Percentiles rank a stretch among this genome's conserved stretches.
Conservation (phyloP, 176 grass and related monocot species). For the Bolboschoenus planiculmis region DNA sequence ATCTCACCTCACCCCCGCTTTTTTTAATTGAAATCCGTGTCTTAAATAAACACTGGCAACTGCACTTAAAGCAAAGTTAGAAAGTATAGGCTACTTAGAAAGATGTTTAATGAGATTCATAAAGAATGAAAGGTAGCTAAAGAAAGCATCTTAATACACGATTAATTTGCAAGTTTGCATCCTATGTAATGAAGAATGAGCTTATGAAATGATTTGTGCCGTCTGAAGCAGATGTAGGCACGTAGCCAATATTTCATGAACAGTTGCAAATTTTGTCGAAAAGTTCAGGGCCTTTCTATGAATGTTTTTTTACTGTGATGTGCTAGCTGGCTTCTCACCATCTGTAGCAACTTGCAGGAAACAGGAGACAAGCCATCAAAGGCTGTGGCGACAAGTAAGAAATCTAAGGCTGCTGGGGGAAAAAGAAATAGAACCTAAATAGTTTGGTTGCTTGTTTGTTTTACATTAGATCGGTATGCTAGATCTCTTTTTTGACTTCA, state of each 20-base stretch:
- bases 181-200: background rate
- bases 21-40: background rate
- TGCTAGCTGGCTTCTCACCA: background rate
- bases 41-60: background rate
- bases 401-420: constrained; percentile 15
- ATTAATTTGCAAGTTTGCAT: background rate
- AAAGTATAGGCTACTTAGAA: background rate
- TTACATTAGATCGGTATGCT: background rate
- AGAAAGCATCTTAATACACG: background rate
- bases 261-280: background rate
- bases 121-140: background rate
- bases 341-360: constrained; percentile 18
- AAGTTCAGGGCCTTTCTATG: background rate
- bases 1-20: background rate
- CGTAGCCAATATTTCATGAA: background rate
- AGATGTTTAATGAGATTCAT: background rate
- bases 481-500: background rate
- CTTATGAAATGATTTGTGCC: background rate
- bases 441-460: constrained; percentile 4
- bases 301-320: background rate
- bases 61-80: background rate
- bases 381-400: constrained; percentile 6
- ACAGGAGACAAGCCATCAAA: constrained; percentile 18
- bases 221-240: background rate
- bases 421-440: constrained; percentile 21